A percentile compares a stretch with the other conserved stretches of the same genome.
phyloP scores from a whole-genome alignment of 2,329 filamentous ascomycete genomes.

The Curvularia sp. region DNA sequence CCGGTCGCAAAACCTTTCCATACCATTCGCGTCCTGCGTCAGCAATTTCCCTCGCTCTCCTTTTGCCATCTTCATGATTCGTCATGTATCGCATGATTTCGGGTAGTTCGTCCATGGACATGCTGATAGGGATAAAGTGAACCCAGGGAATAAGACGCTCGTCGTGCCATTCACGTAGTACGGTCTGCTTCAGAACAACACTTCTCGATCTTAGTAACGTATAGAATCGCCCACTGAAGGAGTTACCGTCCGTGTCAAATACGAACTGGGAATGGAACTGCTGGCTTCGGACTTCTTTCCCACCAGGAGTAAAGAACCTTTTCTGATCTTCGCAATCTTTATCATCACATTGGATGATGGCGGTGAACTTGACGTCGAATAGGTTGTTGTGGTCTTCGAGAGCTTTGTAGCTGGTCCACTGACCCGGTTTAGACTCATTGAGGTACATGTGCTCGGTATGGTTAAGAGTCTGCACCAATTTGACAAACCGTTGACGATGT shows the following conservation, averaged over 20 bases:
- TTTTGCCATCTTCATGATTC: constrained; percentile 18
- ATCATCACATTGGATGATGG: constrained; percentile 55
- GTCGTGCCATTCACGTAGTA: constrained; percentile 51
- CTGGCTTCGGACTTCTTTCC: constrained; percentile 4
- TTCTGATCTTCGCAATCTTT: constrained; percentile 20
- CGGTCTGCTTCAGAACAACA: constrained; percentile 42
- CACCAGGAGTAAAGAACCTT: constrained; percentile 20
- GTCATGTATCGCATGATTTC: constrained; percentile 25
- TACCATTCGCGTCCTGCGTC: constrained; percentile 28
- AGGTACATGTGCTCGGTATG: constrained; percentile 19
- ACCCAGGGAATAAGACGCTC: constrained; percentile 46
- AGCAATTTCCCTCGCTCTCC: constrained; percentile 30
- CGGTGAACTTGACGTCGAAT: constrained; percentile 58
- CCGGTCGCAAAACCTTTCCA: constrained; percentile 6
- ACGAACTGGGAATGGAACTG: constrained; percentile 19
- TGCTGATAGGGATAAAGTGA: constrained; percentile 45
- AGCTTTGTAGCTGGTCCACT: constrained; percentile 7
- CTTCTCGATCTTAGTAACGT: constrained; percentile 19
- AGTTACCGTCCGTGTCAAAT: constrained; percentile 34
- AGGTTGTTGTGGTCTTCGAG: constrained; percentile 43
- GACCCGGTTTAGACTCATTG: not conserved
- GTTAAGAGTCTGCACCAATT: constrained; percentile 37
- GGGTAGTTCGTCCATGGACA: constrained; percentile 30
- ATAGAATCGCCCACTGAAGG: constrained; percentile 30
- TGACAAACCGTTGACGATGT: constrained; percentile 59